Evolutionary conservation across 1,284 basidiomycete species (phyloP), one percentile per base, ranked within the genome.

Genomic region (Phaffia rhodozyma): DNA sequence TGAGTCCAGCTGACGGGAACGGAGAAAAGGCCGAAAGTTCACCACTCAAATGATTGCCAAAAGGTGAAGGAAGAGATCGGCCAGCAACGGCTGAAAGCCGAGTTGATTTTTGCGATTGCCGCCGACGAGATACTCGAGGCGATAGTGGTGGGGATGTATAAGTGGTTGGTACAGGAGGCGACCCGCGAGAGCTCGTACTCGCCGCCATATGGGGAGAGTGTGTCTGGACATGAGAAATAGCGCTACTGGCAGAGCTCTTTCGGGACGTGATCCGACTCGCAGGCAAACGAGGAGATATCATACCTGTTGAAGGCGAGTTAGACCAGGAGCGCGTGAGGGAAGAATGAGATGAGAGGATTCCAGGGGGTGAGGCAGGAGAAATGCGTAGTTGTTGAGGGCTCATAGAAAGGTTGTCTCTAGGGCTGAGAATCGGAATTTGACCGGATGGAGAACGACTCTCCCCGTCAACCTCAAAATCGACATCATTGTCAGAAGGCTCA

Each of bases 1-100:
- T 58, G 52, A 69, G 58, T 18, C 56, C 34, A 6, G 68, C 67
- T 6, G 69, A 67, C 5, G 70, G 69, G 69, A 77, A 75, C 1
- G 75, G 73, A 25, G 75, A 76, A 63, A 76, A 77, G 3, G 73
- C 73, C 53, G 72, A 70, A 30, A 77, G 65, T 5, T 67, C 66
- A 6, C 60, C 55, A 32, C 48, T 58, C 16, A 23, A 20, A 74
- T 72, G 51, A 73, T 71, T 16, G 71, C 38, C 68, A 58, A 75
- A 73, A 6, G 76, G 75, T 59, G 56, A 58, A 4, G 62, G 56
- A 18, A 57, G 50, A 47, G 52, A 51, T 13, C 62, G 70, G 3
- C 76, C 76, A 6, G 75, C 75, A 23, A 77, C 72, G 1, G 74
- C 68, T 0, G 75, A 76, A 21, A 76, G 68, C 1, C 75, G 71